Base-by-base conservation (phyloP, 805 yeast species). In the Groenewaldozyma tartarivorans region DNA sequence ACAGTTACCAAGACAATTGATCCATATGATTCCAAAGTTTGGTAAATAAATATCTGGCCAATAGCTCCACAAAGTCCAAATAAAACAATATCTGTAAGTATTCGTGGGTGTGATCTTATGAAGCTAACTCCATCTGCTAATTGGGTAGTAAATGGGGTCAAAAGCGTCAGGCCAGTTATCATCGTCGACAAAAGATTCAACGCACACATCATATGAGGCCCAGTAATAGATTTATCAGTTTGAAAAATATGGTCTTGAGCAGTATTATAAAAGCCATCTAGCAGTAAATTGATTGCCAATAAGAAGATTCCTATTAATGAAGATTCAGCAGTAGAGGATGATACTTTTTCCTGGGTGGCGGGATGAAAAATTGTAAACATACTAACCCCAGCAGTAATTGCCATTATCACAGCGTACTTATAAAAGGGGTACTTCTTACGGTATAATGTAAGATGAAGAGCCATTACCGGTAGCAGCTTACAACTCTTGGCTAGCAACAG, bases 11-110 rank as follows among this genome's bases (percentile, higher is more conserved):
- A 67, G 0, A 83, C 74, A 45, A 92, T 65, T 1, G 96, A 85
- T 37, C 90, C 95, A 56, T 84, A 92, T 43, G 75, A 71, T 51
- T 85, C 92, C 35, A 92, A 64, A 1, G 95, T 86, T 40, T 77
- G 61, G 56, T 88, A 92, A 33, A 92, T 85, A 62, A 94, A 92
- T n/a, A 88, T 74, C 61, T 92, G 97, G 13, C 99, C 99, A 20
- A 86, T 53, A 0, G 96, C 79, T 2, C 97, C 98, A 56, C 85
- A 79, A 0, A 77, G 40, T 0, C 88, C 79, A 60, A 84, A 92
- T 5, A 72, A 54, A 15, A 74, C 43, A 20, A 90, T 69, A 54
- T 87, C 88, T 13, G 54, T 45, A 17, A 77, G 49, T 6, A 81
- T 77, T 9, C 61, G 58, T 1, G 82, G 81, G 46, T 81, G 74